Base-by-base conservation (phyloP, 2,329 filamentous ascomycete species). In the Penicillium sp. region DNA sequence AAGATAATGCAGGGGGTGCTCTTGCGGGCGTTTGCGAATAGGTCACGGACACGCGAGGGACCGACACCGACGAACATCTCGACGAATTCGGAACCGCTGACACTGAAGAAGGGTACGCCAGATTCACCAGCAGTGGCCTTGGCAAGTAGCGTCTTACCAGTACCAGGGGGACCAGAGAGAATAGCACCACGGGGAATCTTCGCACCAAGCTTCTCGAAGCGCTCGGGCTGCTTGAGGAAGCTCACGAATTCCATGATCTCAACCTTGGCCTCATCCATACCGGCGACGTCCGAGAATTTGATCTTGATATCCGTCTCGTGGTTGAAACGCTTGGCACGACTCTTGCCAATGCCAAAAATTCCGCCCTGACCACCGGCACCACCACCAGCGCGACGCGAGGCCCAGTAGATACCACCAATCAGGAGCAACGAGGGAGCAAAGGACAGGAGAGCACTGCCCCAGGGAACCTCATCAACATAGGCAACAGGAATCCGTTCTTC, bases 1-100 rank as follows among this genome's bases (percentile, higher is more conserved):
- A 98, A 98, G 72, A 98, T 95, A 72, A 98, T 98, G 74, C 93
- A 98, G 3, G 93, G 93, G 0, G 93, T 88, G 72, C 89, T 95
- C 78, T 97, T 97, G 50, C 93, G 84, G 15, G 93, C 93, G 61
- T 89, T 95, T 49, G 89, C 85, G 65, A 98, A 98, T 45, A 98
- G 76, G 71, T 98, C 93, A 62, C 93, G 84, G 44, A 98, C 93
- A 72, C 93, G 83, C 27, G 92, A 97, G 18, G 93, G 89, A 72
- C 93, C 93, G 52, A 98, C 93, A 82, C 93, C 93, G 44, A 98
- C 93, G 68, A 98, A 98, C 92, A 98, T 98, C 75, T 98, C 93
- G 28, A 98, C 92, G 67, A 98, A 98, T 70, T 98, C 93, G 42
- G 93, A 98, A 67, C 93, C 93, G 70, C 90, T 96, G 62, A 98